Evolutionary conservation across 208 protist genomes (phyloP), one percentile per base, ranked within the genome.

Genomic region (Wallacemonas sp.): DNA sequence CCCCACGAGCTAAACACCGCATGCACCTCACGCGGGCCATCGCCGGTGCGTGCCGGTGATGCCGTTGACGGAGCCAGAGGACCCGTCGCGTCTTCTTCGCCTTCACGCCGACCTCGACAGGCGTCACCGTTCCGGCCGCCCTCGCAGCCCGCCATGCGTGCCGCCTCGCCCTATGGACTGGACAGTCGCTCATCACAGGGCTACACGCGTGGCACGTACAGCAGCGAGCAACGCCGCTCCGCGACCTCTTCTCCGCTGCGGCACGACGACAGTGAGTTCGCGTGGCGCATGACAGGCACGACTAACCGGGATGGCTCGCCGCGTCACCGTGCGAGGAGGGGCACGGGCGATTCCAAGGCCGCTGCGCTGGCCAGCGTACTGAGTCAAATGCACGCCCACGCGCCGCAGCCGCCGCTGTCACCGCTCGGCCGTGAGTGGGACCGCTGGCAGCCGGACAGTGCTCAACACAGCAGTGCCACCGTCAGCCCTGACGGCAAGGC

Each of bases 171-270:
- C 19, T 19, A 38, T 6, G 9, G 34, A 6, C 9, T 13, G 34
- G 34, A 13, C 34, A 15, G 34, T 15, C 34, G 13, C 13, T 41
- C 13, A 26, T 55, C 48, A 19, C 48, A 55, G 6, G 38, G 72
- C 4, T 78, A 73, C 66, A 8, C 21, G 1, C 45, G 44, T 1
- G 48, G 33, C 41, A 78, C 73, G 12, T 79, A 64, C 45, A 71
- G 21, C 46, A 79, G 73, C 33, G 45, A 38, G 58, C 68, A 45
- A 27, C 73, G 63, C 30, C 45, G 45, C 17, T 53, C 45, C 26
- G 5, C 45, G 24, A 53, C 45, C 10, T 53, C 45, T 17, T 53
- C 45, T 5, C 45, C 45, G 19, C 45, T 53, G 13, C 45, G 45
- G 9, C 5, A 29, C 8, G 1, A 0, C 24, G 26, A 53, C n/a